These are phyloP conservation scores for Erigeron philadelphicus DNA, from an alignment of 140 eudicot genomes.

Conservation along the genomic window DNA sequence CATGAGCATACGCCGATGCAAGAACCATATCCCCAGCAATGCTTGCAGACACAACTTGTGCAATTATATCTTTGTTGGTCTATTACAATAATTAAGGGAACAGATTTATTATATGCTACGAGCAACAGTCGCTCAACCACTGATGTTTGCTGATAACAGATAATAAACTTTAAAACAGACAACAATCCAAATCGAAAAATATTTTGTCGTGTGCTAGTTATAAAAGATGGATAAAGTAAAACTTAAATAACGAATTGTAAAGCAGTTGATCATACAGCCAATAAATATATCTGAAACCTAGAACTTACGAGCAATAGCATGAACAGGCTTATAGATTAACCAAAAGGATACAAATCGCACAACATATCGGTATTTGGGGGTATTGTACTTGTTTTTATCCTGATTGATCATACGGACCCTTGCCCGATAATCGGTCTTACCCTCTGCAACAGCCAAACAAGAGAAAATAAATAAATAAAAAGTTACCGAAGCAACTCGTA, in stretches of 20 bases:
- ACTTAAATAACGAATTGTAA: background rate
- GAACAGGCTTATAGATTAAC: background rate
- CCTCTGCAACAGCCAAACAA: constrained; percentile 37
- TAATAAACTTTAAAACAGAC: background rate
- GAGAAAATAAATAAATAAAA: background rate
- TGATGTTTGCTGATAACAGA: background rate
- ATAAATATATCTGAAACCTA: background rate
- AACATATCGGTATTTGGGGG: constrained; percentile 54
- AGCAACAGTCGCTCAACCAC: background rate
- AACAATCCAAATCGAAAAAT: background rate
- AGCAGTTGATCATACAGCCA: background rate
- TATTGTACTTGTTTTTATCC: constrained; percentile 61
- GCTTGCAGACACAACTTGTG: constrained; percentile 49
- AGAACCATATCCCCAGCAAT: constrained; percentile 56
- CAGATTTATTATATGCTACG: background rate
- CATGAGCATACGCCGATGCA: constrained; percentile 56
- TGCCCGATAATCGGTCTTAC: constrained; percentile 55
- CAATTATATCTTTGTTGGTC: constrained; percentile 55
- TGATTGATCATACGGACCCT: constrained; percentile 55
- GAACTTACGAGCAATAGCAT: background rate
- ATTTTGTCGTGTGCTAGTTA: background rate
- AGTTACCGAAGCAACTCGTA: background rate
- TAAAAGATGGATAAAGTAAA: background rate
- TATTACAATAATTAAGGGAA: constrained; percentile 28
- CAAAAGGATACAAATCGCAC: constrained; percentile 52